These are phyloP conservation scores for Carex scoparia DNA, from an alignment of 176 grass and related monocot species.

Conservation along the genomic window DNA sequence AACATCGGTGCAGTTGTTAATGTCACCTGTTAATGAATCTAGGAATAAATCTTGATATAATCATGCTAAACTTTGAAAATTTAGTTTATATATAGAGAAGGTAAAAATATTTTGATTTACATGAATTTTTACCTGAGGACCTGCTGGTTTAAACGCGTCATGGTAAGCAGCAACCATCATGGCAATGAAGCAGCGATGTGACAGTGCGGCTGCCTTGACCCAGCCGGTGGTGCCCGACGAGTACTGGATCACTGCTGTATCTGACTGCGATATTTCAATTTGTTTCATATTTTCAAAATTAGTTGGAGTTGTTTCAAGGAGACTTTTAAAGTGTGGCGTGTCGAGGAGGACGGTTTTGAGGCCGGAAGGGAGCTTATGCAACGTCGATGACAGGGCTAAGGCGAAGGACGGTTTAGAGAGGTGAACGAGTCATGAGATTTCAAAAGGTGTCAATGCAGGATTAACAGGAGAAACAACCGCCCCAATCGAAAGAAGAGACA, in stretches of 20 bases:
- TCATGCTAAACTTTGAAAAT: too few species aligned
- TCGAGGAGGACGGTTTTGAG: background rate
- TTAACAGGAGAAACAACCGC: constrained; percentile 42
- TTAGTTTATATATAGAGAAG: too few species aligned
- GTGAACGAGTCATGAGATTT: constrained; percentile 25
- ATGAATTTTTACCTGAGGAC: background rate
- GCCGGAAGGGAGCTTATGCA: constrained; percentile 3
- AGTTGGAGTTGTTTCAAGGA: background rate
- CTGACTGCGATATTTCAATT: constrained; percentile 17
- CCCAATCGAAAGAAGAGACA: constrained; percentile 43
- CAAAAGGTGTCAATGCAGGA: constrained; percentile 32
- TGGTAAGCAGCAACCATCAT: background rate
- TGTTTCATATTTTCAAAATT: background rate
- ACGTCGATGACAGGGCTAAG: constrained; percentile 21
- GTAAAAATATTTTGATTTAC: background rate
- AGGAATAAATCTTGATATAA: too few species aligned
- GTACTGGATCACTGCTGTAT: constrained; percentile 29
- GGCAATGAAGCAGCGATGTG: constrained; percentile 30
- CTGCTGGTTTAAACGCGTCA: background rate
- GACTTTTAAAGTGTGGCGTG: background rate
- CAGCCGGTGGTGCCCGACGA: constrained; percentile 38
- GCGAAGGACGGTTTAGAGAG: constrained; percentile 35
- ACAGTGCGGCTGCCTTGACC: constrained; percentile 32
- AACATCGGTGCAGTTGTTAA: too few species aligned
- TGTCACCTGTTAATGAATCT: too few species aligned